Evolutionary conservation across 73 alveolate species (phyloP), one percentile per base, ranked within the genome.

Genomic region (Uronychia setigera): DNA sequence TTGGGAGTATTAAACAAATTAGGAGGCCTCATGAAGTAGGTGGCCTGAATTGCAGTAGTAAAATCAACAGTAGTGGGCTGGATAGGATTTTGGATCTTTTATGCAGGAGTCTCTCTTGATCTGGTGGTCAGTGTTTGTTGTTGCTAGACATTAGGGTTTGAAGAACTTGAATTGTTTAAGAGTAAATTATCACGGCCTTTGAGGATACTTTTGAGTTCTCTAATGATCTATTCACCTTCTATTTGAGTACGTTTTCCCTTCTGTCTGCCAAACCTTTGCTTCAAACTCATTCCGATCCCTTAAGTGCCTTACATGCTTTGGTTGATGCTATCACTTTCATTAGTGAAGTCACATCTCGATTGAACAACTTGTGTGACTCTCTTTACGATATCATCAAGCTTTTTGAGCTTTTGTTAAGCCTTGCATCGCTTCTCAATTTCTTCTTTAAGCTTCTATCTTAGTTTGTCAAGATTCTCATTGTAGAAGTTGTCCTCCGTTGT

Each of bases 21-120:
- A n/a, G n/a, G n/a, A n/a, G 67, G 67, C 67, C 19, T 46, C 67
- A 11, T 46, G 67, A 46, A 46, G 67, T 46, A 46, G 67, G 67
- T 46, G 67, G n/a, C 5, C 67, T 46, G n/a, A 46, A 46, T 46
- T 5, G 67, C 67, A 19, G 5, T 46, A 11, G 67, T 46, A 19
- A 46, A 46, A 19, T 5, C 19, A 19, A 46, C 19, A 11, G 5
- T 5, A 19, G 67, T 19, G 19, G 67, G 5, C 67, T 46, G 5
- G 67, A 46, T 46, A 11, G 67, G 67, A 19, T 46, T 46, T 19
- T 46, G 67, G 67, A 5, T 46, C 67, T 11, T 46, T 46, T 19
- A 11, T 46, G n/a, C n/a, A n/a, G n/a, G n/a, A n/a, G n/a, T n/a
- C n/a, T n/a, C n/a, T n/a, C n/a, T n/a, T n/a, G n/a, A n/a, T n/a